phyloP scores from a whole-genome alignment of 2,329 filamentous ascomycete species.

The Clathrospora elynae region DNA sequence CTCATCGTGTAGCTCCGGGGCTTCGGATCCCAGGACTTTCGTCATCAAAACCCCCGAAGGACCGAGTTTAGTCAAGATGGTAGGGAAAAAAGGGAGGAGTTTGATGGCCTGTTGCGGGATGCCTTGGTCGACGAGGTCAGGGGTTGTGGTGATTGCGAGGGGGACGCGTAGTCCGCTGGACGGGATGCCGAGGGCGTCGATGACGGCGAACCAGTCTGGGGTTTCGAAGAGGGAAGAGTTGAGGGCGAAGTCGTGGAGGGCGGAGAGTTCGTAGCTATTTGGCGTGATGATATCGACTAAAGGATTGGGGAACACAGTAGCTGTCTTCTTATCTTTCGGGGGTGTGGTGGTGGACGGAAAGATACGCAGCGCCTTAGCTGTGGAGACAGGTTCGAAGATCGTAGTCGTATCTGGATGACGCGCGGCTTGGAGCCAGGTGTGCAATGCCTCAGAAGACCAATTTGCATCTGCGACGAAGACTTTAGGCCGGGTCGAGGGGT shows the following conservation, averaged over 20 bases:
- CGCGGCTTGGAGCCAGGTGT: constrained; percentile 68
- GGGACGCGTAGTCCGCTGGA: constrained; percentile 71
- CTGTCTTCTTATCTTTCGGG: constrained; percentile 68
- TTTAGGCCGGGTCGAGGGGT: constrained; percentile 55
- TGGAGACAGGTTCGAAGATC: constrained; percentile 89
- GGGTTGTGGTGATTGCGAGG: constrained; percentile 70
- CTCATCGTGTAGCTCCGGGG: constrained; percentile 67
- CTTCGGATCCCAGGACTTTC: constrained; percentile 68
- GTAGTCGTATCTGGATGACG: constrained; percentile 53
- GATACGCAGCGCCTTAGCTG: constrained; percentile 73
- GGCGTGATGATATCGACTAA: constrained; percentile 78
- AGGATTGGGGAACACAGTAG: constrained; percentile 66
- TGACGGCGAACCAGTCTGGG: constrained; percentile 75
- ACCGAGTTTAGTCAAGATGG: constrained; percentile 83
- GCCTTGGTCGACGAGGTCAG: constrained; percentile 73
- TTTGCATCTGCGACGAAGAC: constrained; percentile 89
- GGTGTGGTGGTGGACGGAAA: constrained; percentile 60
- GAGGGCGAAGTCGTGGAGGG: constrained; percentile 76
- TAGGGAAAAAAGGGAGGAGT: constrained; percentile 85
- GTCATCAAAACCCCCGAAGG: constrained; percentile 75
- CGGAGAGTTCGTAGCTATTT: constrained; percentile 78
- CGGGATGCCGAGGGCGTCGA: constrained; percentile 78
- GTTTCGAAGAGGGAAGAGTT: constrained; percentile 70
- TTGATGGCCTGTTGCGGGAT: constrained; percentile 83
- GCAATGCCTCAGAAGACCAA: constrained; percentile 71